A percentile compares a stretch with the other conserved stretches of the same genome.
Evolutionary conservation across 495 filamentous ascomycete genomes (phyloP).

Genomic region (Cudoniella acicularis): DNA sequence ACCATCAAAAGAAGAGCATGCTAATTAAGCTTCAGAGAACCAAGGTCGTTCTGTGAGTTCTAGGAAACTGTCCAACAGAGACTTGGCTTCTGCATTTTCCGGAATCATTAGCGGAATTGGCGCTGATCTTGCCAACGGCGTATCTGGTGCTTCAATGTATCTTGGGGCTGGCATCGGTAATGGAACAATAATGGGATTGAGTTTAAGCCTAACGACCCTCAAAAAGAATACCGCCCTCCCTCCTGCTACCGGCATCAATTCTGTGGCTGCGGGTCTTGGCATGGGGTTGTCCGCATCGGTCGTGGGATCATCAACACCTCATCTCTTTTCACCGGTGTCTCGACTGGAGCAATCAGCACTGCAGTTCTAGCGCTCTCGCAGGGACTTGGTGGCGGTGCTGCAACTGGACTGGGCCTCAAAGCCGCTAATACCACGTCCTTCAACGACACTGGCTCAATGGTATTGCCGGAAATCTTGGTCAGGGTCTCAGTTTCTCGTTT

Average conservation of each 20-base stretch:
- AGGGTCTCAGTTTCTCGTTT: constrained; percentile 5
- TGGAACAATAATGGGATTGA: constrained; percentile 6
- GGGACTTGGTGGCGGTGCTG: constrained; percentile 10
- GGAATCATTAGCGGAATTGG: constrained; percentile 9
- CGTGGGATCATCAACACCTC: constrained; percentile 7
- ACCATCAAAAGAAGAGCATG: background rate
- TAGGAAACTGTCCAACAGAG: background rate
- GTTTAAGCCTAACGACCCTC: background rate
- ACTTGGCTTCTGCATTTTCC: constrained; percentile 5
- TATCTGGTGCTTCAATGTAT: constrained; percentile 1
- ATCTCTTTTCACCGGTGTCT: background rate
- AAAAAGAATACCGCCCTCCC: constrained; percentile 3
- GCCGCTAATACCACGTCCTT: background rate
- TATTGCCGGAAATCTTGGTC: constrained; percentile 12
- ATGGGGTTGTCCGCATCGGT: constrained; percentile 2
- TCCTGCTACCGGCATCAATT: constrained; percentile 5
- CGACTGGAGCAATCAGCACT: background rate
- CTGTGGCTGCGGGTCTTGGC: constrained; percentile 4
- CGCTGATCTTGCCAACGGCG: background rate
- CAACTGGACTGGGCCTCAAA: constrained; percentile 2
- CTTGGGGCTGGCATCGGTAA: constrained; percentile 10
- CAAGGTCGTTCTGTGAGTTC: background rate
- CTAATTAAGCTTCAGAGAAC: background rate
- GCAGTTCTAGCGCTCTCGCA: constrained; percentile 4
- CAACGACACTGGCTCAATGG: constrained; percentile 10